Base-by-base conservation (phyloP, 2,329 filamentous ascomycete species). In the Cordyceps javanica region DNA sequence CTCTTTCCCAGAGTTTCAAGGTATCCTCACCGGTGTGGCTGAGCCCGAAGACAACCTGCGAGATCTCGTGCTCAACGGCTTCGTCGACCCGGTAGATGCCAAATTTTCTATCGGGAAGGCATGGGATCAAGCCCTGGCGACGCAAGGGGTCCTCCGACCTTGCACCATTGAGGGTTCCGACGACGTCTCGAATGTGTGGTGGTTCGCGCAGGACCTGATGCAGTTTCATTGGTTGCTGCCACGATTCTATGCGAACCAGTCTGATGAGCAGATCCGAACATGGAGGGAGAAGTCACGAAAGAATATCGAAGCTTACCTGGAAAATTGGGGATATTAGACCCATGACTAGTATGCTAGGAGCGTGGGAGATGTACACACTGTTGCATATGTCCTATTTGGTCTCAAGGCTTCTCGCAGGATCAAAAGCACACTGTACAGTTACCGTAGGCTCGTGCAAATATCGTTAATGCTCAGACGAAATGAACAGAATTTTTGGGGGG, bases 201-300 rank as follows among this genome's bases (percentile, higher is more conserved):
- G 57, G 57, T 59, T 59, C 16, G n/a, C 48, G 19, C 57, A 59
- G 45, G 57, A 59, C 19, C 44, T 59, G 26, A 7, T 54, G 41
- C 25, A 55, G 11, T 59, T 59, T n/a, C 57, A 59, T 51, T 55
- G 50, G 50, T 10, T 59, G 41, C 10, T 59, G 8, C 57, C 57
- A 16, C 48, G 48, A 25, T 34, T 45, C 19, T 25, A 36, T 30
- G 21, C 46, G 19, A 46, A 30, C 32, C 34, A 32, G 48, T 46
- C 56, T 4, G 41, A 46, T 9, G 56, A 58, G 25, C 45, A 51
- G 21, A 41, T 36, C 3, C 26, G 36, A 21, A n/a, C 30, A 38
- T 57, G 30, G 36, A 8, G 23, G 13, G 28, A n/a, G 25, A 36
- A 50, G 36, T 51, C 55, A 6, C 38, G 11, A 9, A 25, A 30